Base-by-base conservation (phyloP, 2,329 filamentous ascomycete species). In the Clonostachys sp. region DNA sequence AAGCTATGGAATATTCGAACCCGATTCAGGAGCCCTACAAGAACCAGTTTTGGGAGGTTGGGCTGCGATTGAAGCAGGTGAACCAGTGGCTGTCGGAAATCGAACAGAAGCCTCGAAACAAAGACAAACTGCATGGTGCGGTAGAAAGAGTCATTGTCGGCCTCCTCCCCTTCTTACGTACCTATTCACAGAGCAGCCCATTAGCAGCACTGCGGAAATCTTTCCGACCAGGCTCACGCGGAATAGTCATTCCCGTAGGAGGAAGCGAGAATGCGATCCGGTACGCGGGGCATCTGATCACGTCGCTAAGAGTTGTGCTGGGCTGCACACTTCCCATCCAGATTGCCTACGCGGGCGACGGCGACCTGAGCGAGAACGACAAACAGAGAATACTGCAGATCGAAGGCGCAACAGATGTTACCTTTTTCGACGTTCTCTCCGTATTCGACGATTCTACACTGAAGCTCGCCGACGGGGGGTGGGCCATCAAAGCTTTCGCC, bases 401-500 rank as follows among this genome's bases (percentile, higher is more conserved):
- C 5, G 48, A 57, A 4, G 54, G 55, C 2, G 48, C 57, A 0
- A 35, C 48, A 1, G 52, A 54, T 1, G 53, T 67, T 3, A 56
- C 60, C 7, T 63, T 68, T 41, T 16, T 70, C 14, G 58, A 70
- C 47, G 54, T 68, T 6, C 48, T 60, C 6, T 55, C 52, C 0
- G 58, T 67, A 1, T 66, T 70, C 12, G 54, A 66, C 34, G 64
- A 70, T 16, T 39, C 43, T 1, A 58, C 56, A 2, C 30, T 67
- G 24, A 53, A 57, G 1, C 53, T 69, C 4, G 50, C 51, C 6
- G 39, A 58, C 13, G 63, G 63, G 4, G 62, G 61, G 2, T 71
- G 67, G 66, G 69, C 68, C 13, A 64, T 70, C 44, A 72, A 73
- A 42, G 56, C 67, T 4, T 72, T 72, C 17, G 69, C 68, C 7